Conservation (phyloP, 257 asterid genomes). For the Ballota nigra region DNA sequence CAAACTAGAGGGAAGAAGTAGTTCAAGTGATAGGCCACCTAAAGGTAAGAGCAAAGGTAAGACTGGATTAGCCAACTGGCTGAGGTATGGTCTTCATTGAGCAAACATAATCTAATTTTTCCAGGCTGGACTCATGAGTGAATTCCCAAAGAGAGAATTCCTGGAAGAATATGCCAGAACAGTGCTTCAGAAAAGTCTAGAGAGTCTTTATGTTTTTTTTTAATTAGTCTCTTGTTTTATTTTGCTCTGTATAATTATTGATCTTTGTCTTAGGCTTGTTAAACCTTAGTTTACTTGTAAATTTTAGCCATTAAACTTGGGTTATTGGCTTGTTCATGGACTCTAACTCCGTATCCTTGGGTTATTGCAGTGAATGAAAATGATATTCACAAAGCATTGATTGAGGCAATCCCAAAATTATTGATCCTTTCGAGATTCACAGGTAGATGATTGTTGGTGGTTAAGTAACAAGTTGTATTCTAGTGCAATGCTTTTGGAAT, state of each 20-base stretch:
- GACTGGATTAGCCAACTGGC: slow-evolving; percentile 22
- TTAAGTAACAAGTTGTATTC: slow-evolving; percentile 5
- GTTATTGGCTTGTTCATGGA: slow-evolving; percentile 18
- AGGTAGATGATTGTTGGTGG: slow-evolving; percentile 47
- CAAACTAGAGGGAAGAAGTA: too few species aligned
- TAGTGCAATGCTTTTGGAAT: slow-evolving; percentile 9
- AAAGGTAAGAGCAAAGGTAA: too few species aligned
- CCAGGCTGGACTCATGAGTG: slow-evolving; percentile 90
- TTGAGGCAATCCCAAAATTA: slow-evolving; percentile 78
- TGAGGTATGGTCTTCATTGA: slow-evolving; percentile 23
- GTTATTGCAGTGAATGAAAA: slow-evolving; percentile 70
- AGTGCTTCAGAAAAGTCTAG: slow-evolving; percentile 81
- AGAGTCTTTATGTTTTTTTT: slow-evolving; percentile 81
- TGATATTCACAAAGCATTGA: slow-evolving; percentile 62
- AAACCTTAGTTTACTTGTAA: slow-evolving; percentile 18
- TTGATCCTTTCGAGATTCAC: slow-evolving; percentile 64
- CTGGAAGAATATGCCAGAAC: slow-evolving; percentile 81
- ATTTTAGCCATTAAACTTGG: not conserved
- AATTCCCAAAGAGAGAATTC: slow-evolving; percentile 64
- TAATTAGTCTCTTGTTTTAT: slow-evolving; percentile 27
- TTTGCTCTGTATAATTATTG: slow-evolving; percentile 18
- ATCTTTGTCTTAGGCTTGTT: not conserved
- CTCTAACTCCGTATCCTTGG: slow-evolving; percentile 24
- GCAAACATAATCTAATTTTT: slow-evolving; percentile 17
- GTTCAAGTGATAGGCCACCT: too few species aligned